Conservation (phyloP, 2,329 filamentous ascomycete species). For the Talaromyces rugulosus region DNA sequence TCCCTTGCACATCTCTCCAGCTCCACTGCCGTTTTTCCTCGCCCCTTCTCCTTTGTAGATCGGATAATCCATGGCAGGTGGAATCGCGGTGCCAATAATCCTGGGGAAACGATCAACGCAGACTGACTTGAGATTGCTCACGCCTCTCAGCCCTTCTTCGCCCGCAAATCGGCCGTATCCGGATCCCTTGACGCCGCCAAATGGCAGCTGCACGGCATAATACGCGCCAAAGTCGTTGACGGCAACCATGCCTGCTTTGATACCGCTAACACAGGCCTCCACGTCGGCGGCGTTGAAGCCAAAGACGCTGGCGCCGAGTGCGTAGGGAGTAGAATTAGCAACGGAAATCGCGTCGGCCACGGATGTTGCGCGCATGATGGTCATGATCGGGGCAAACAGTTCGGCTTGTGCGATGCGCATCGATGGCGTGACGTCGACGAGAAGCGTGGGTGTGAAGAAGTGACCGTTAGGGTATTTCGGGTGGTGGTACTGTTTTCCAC, state of each 20-base stretch:
- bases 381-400: constrained; percentile 87
- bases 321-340: constrained; percentile 80
- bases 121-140: constrained; percentile 86
- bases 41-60: constrained; percentile 58
- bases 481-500: constrained; percentile 69
- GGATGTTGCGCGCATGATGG: constrained; percentile 70
- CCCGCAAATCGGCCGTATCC: constrained; percentile 93
- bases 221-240: constrained; percentile 94
- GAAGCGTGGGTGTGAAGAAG: constrained; percentile 87
- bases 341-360: constrained; percentile 66
- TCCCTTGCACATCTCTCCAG: constrained; percentile 54
- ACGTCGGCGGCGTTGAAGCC: constrained; percentile 64
- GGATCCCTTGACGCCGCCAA: constrained; percentile 84
- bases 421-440: constrained; percentile 77
- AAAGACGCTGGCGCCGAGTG: constrained; percentile 84
- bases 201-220: constrained; percentile 91
- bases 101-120: constrained; percentile 67
- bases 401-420: constrained; percentile 90
- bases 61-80: constrained; percentile 75
- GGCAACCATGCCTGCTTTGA: constrained; percentile 84
- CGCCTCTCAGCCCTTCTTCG: constrained; percentile 74
- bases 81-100: constrained; percentile 68
- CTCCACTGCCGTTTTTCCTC: constrained; percentile 52
- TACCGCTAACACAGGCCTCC: constrained; percentile 58
- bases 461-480: constrained; percentile 72